phyloP scores from a whole-genome alignment of 2,329 filamentous ascomycete genomes.

The Dothiorella sarmentorum region DNA sequence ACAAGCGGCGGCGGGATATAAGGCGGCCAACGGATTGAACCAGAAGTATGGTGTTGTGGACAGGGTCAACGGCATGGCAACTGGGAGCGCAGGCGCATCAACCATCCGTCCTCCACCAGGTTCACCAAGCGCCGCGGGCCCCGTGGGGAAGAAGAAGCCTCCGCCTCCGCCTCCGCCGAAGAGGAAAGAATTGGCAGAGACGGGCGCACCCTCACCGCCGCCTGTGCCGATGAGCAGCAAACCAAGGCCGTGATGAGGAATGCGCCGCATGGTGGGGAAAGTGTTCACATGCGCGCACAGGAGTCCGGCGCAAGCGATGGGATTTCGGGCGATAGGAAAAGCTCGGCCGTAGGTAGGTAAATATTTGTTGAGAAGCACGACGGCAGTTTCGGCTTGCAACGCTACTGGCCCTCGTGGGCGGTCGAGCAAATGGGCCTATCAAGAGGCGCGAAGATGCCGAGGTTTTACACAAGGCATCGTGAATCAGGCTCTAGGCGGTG shows the following conservation, averaged over 20 bases:
- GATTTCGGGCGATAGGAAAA: background rate
- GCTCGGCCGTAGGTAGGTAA: constrained; percentile 11
- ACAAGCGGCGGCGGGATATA: constrained; percentile 60
- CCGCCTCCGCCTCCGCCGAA: constrained; percentile 59
- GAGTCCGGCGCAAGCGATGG: background rate
- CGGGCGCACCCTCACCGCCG: constrained; percentile 42
- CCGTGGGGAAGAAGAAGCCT: constrained; percentile 51
- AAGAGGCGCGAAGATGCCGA: constrained; percentile 3
- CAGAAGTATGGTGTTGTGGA: constrained; percentile 59
- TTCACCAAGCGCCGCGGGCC: constrained; percentile 2
- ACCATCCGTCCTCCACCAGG: constrained; percentile 6
- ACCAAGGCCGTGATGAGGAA: constrained; percentile 32
- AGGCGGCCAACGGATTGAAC: constrained; percentile 55
- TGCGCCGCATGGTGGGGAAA: background rate
- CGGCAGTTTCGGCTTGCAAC: constrained; percentile 5
- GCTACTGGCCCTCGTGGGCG: background rate
- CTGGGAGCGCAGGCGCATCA: constrained; percentile 21
- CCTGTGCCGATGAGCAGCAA: constrained; percentile 58
- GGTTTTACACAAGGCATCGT: constrained; percentile 1
- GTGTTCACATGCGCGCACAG: background rate
- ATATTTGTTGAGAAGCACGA: constrained; percentile 13
- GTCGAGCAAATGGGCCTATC: constrained; percentile 6
- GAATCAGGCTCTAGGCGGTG: constrained; percentile 1
- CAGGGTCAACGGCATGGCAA: constrained; percentile 44
- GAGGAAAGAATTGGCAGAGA: constrained; percentile 42